phyloP scores from a whole-genome alignment of 768 basidiomycete genomes.

The Favolaschia claudopus region DNA sequence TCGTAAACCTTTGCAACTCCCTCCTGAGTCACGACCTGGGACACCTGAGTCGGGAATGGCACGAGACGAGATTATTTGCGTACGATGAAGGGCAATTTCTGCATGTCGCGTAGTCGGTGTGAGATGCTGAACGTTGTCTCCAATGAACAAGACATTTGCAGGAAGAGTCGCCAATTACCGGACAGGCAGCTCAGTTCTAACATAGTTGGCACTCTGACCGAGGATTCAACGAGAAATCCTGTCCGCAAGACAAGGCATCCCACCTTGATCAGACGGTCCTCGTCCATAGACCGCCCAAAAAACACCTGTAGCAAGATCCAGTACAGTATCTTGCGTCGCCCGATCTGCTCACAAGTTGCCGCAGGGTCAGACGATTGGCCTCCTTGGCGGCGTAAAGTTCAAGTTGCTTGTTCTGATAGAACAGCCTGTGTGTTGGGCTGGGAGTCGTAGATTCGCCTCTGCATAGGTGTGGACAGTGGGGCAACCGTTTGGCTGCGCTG shows the following conservation, averaged over 20 bases:
- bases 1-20: constrained; percentile 85
- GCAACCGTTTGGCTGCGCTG: constrained; percentile 12
- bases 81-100: constrained; percentile 84
- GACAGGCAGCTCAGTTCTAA: constrained; percentile 87
- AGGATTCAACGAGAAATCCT: neutral
- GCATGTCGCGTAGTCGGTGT: constrained; percentile 86
- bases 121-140: constrained; percentile 60
- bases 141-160: neutral
- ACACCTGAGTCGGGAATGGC: neutral
- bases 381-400: constrained; percentile 81
- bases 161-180: constrained; percentile 39
- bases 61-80: neutral
- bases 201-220: constrained; percentile 85
- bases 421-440: constrained; percentile 48
- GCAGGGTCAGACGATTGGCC: constrained; percentile 74
- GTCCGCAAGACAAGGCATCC: constrained; percentile 19
- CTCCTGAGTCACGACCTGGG: constrained; percentile 73
- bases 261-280: constrained; percentile 80
- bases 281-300: constrained; percentile 84
- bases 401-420: constrained; percentile 85
- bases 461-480: constrained; percentile 16
- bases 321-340: no score
- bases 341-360: constrained; percentile 69
- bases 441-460: constrained; percentile 48
- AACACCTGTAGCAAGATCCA: no score